These are phyloP conservation scores for Geosmithia morbida DNA, from an alignment of 2,329 filamentous ascomycete species.

Conservation along the genomic window DNA sequence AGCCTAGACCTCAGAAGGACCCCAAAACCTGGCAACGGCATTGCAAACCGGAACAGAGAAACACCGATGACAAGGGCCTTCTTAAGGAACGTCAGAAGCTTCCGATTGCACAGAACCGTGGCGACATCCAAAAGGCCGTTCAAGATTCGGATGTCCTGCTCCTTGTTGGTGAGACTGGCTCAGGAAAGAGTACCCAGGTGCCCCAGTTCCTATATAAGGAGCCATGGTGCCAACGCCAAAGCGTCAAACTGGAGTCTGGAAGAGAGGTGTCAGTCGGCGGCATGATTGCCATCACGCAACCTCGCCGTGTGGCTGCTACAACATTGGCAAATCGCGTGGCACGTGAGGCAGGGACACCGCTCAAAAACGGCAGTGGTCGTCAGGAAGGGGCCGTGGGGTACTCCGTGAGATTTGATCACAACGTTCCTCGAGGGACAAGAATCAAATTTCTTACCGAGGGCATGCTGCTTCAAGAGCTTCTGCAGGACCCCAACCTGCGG, in stretches of 20 bases:
- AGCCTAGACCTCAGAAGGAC: slow-evolving; percentile 1
- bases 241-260: slow-evolving; percentile 28
- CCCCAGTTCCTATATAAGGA: slow-evolving; percentile 77
- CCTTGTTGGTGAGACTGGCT: slow-evolving; percentile 86
- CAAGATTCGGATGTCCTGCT: slow-evolving; percentile 56
- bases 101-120: slow-evolving; percentile 65
- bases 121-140: slow-evolving; percentile 53
- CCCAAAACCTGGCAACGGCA: slow-evolving; percentile 1
- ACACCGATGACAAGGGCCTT: slow-evolving; percentile 15
- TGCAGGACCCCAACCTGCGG: slow-evolving; percentile 67
- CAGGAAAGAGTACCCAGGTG: slow-evolving; percentile 92
- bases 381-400: slow-evolving; percentile 59
- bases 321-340: slow-evolving; percentile 81
- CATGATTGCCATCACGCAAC: slow-evolving; percentile 87
- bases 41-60: slow-evolving; percentile 3
- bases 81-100: slow-evolving; percentile 47
- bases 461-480: slow-evolving; percentile 86
- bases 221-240: slow-evolving; percentile 58
- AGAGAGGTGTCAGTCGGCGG: slow-evolving; percentile 48
- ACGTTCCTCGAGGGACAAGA: slow-evolving; percentile 63
- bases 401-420: slow-evolving; percentile 86
- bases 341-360: slow-evolving; percentile 50
- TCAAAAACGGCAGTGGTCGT: slow-evolving; percentile 19
- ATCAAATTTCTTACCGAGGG: slow-evolving; percentile 95
- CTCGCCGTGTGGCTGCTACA: slow-evolving; percentile 83